Conservation (phyloP, 2,329 filamentous ascomycete genomes). For the Fusarium robinianum region DNA sequence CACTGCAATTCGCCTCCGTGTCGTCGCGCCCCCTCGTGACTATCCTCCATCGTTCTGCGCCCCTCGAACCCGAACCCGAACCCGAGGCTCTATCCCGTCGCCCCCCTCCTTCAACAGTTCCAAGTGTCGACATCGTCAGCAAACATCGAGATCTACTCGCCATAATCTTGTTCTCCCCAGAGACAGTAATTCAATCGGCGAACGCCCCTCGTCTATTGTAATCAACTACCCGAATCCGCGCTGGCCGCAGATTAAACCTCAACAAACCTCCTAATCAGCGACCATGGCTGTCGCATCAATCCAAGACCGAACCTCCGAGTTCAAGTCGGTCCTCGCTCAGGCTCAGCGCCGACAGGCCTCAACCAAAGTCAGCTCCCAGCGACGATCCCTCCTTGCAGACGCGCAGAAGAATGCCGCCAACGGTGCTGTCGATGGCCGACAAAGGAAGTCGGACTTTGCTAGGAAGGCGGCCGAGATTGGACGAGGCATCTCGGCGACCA, state of each 20-base stretch:
- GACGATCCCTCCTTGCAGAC: slow-evolving; percentile 77
- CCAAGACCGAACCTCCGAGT: slow-evolving; percentile 95
- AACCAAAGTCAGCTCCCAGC: slow-evolving; percentile 76
- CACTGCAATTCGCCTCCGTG: slow-evolving; percentile 19
- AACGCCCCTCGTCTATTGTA: background rate
- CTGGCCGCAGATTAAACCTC: slow-evolving; percentile 41
- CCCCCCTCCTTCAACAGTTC: slow-evolving; percentile 19
- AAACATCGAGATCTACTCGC: slow-evolving; percentile 7
- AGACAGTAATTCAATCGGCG: too few relatives aligned
- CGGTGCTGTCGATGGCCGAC: slow-evolving; percentile 51
- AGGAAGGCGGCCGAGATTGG: slow-evolving; percentile 90
- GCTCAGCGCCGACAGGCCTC: slow-evolving; percentile 79
- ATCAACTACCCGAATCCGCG: slow-evolving; percentile 39
- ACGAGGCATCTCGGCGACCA: slow-evolving; percentile 86
- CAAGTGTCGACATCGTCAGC: slow-evolving; percentile 7
- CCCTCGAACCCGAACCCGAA: slow-evolving; percentile 19
- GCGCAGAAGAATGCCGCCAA: slow-evolving; percentile 69
- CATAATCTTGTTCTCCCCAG: too few relatives aligned
- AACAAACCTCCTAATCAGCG: slow-evolving; percentile 27
- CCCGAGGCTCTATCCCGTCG: slow-evolving; percentile 22
- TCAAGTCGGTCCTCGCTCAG: slow-evolving; percentile 86
- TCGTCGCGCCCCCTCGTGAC: slow-evolving; percentile 20
- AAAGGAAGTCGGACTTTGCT: slow-evolving; percentile 87
- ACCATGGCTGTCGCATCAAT: slow-evolving; percentile 74
- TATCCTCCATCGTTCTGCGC: too few relatives aligned